Evolutionary conservation across 139 green algal species (phyloP).

Genomic region (Astrephomene gubernaculifera): DNA sequence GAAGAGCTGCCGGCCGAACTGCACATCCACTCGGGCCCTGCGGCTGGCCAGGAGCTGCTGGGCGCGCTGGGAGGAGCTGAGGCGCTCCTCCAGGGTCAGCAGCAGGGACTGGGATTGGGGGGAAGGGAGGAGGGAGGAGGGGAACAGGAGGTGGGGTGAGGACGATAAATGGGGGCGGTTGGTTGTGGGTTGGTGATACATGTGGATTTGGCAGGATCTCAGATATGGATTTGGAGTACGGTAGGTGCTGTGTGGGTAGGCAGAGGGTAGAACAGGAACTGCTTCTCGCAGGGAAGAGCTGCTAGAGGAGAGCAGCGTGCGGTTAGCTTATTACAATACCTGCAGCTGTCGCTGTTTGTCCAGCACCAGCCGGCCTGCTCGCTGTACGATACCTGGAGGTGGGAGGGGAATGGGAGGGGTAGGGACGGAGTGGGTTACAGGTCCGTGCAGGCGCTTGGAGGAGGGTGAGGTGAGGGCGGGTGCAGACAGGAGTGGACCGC

Average conservation of each 20-base stretch:
- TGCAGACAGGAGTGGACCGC: too few species aligned
- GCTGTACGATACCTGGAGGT: conserved; percentile 2
- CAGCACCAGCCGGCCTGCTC: background rate
- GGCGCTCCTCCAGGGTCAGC: conserved; percentile 22
- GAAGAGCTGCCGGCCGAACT: conserved; percentile 54
- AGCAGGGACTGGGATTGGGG: conserved; percentile 25
- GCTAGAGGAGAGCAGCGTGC: background rate
- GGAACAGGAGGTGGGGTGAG: background rate
- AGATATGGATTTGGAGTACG: too few species aligned
- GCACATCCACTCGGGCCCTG: conserved; percentile 63
- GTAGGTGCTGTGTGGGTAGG: too few species aligned
- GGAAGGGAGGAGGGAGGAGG: background rate
- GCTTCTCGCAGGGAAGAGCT: background rate
- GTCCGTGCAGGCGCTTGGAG: background rate
- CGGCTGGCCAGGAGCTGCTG: conserved; percentile 49
- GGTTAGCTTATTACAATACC: background rate
- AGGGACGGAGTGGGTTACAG: too few species aligned
- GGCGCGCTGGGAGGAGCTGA: conserved; percentile 36
- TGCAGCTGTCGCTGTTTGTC: conserved; percentile 39
- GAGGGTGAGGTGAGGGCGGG: background rate
- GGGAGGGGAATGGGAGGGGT: background rate
- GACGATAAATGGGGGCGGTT: background rate
- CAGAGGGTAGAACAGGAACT: background rate
- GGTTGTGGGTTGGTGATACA: background rate
- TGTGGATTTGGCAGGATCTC: too few species aligned